Evolutionary conservation across 2,329 filamentous ascomycete species (phyloP), one percentile per base, ranked within the genome.

Genomic region (Phoma sp.): DNA sequence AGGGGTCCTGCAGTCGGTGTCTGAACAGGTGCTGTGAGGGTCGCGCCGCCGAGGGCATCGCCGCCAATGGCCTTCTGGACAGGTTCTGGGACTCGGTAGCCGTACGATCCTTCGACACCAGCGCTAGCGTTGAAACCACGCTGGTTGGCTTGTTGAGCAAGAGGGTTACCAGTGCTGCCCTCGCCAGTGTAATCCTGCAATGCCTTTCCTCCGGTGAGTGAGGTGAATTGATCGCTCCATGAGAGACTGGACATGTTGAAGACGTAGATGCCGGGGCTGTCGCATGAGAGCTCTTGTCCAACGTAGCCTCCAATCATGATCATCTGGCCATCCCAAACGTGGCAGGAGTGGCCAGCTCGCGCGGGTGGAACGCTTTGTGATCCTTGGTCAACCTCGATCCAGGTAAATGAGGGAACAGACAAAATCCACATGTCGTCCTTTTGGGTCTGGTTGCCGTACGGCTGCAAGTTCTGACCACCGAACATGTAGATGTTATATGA

Each of bases 291-390:
- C 10, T 85, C 77, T 21, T 79, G 74, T 2, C 85, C 86, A 7
- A 87, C 82, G 59, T 85, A 88, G 10, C 91, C 91, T 21, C 91
- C 91, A 12, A 93, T 79, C 7, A 88, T 81, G 57, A 95, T 80
- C 87, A 96, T 92, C 72, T 93, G 91, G 53, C 88, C 87, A 14
- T 92, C 88, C 75, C 91, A 93, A 64, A 84, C 84, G 62, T 92
- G 85, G 74, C 91, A 95, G 30, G 86, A 85, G 70, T 93, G 90
- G 0, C 90, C 90, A 1, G 87, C 84, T 47, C 91, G 84, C 3
- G 80, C 88, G 7, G 82, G 75, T 74, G 89, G 69, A 5, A 78
- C 47, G 47, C 65, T 59, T 69, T 84, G 70, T 1, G 75, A 74
- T 4, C 21, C 59, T 42, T 79, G 79, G 56, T 88, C 79, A 20